A percentile compares a stretch with the other conserved stretches of the same genome.
These are phyloP conservation scores for Pisolithus marmoratus DNA, from an alignment of 768 basidiomycete species.

Conservation along the genomic window DNA sequence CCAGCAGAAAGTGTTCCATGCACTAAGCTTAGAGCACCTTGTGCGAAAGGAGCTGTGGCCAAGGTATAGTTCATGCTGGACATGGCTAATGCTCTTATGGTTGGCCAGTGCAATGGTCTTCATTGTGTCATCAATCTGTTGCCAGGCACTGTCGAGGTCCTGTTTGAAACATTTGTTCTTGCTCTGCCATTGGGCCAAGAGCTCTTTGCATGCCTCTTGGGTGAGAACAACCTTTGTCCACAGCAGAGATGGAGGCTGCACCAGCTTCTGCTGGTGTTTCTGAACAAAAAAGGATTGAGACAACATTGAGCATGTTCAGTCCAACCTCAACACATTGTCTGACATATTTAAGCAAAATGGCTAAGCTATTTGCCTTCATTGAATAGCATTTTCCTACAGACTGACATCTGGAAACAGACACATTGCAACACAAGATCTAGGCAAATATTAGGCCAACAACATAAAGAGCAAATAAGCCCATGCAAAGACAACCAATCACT, in stretches of 20 bases:
- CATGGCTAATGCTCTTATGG: slow-evolving; percentile 5
- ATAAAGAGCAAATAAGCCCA: neutral
- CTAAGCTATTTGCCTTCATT: neutral
- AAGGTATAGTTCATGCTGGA: slow-evolving; percentile 3
- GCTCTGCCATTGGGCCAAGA: neutral
- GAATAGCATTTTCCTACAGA: neutral
- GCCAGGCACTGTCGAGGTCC: slow-evolving; percentile 1
- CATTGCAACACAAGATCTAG: neutral
- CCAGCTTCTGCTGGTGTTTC: neutral
- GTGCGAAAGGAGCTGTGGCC: neutral
- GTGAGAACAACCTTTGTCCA: neutral
- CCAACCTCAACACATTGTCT: neutral
- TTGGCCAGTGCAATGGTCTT: neutral
- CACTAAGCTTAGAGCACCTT: neutral
- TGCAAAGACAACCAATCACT: neutral
- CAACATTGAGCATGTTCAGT: neutral
- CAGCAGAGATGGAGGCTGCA: neutral
- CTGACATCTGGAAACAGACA: neutral
- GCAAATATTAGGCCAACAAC: neutral
- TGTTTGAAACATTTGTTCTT: neutral
- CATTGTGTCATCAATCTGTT: slow-evolving; percentile 1
- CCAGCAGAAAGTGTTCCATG: slow-evolving; percentile 8
- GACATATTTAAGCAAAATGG: neutral
- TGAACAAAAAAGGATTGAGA: neutral
- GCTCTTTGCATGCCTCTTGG: slow-evolving; percentile 1